These are phyloP conservation scores for Steccherinum ochraceum DNA, from an alignment of 768 basidiomycete genomes.

Conservation along the genomic window DNA sequence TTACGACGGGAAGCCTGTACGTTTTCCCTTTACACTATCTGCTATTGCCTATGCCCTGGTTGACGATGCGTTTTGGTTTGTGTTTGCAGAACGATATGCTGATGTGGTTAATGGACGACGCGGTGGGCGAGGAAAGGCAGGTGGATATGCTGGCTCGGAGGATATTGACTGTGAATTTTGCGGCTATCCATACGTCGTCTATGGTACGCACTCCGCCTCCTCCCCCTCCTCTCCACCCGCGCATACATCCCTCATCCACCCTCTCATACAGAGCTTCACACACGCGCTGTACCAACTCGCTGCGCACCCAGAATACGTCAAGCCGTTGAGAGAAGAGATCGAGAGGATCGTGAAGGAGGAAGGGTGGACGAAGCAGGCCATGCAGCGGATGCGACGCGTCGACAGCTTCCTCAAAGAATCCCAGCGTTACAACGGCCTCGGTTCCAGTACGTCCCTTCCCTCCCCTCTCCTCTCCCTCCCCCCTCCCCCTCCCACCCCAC, in stretches of 20 bases:
- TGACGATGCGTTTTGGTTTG: no score
- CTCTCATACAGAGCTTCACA: constrained; percentile 18
- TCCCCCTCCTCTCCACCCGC: background rate
- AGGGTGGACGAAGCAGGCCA: constrained; percentile 21
- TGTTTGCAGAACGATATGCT: constrained; percentile 36
- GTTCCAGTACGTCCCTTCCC: constrained; percentile 11
- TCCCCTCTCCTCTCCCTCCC: background rate
- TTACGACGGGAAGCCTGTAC: background rate
- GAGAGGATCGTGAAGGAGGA: constrained; percentile 19
- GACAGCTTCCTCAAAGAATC: constrained; percentile 32
- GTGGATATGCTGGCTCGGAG: background rate
- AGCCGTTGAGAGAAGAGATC: constrained; percentile 25
- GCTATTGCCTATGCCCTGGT: no score
- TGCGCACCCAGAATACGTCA: constrained; percentile 19
- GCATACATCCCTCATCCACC: no score
- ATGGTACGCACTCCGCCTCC: constrained; percentile 13
- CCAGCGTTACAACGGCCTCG: constrained; percentile 19
- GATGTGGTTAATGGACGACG: constrained; percentile 38
- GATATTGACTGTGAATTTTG: constrained; percentile 27
- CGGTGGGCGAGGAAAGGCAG: constrained; percentile 9
- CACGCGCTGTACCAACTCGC: constrained; percentile 25
- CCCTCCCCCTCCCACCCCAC: background rate
- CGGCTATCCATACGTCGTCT: constrained; percentile 27
- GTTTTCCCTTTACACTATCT: background rate
- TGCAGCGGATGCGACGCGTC: constrained; percentile 25